These are phyloP conservation scores for Canariomyces notabilis DNA, from an alignment of 2,329 filamentous ascomycete genomes.

Conservation along the genomic window DNA sequence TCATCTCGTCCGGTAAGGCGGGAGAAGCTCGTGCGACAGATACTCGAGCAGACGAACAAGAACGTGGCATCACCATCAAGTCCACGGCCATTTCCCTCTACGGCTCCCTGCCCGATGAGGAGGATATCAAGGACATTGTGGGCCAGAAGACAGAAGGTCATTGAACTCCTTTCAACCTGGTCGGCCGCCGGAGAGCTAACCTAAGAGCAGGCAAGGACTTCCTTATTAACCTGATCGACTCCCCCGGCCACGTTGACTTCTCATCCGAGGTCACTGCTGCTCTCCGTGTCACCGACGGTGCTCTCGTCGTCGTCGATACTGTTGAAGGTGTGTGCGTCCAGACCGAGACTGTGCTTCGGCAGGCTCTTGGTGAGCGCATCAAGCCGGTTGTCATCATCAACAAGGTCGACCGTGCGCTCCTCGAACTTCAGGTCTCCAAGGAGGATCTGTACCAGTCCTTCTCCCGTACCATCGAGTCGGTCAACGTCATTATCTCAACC, in stretches of 20 bases:
- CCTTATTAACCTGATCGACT: conserved; percentile 99
- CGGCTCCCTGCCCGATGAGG: conserved; percentile 70
- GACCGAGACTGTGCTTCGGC: conserved; percentile 98
- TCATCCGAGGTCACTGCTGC: conserved; percentile 98
- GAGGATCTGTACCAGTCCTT: conserved; percentile 99
- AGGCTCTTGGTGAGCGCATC: conserved; percentile 99
- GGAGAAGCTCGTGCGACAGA: conserved; percentile 95
- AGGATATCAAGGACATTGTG: conserved; percentile 92
- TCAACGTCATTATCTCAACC: conserved; percentile 99
- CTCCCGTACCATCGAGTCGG: conserved; percentile 98
- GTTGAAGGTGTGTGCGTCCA: conserved; percentile 99
- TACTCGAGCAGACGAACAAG: conserved; percentile 95
- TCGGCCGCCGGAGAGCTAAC: conserved; percentile 7
- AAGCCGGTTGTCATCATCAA: conserved; percentile 99
- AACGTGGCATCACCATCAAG: conserved; percentile 99
- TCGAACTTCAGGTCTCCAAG: conserved; percentile 97
- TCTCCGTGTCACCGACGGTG: conserved; percentile 99
- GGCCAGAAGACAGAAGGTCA: conserved; percentile 63
- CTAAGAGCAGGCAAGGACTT: conserved; percentile 68
- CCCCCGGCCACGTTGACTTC: conserved; percentile 99
- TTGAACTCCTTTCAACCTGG: not conserved
- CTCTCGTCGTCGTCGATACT: conserved; percentile 98
- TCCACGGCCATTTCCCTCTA: conserved; percentile 99
- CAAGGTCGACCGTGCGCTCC: conserved; percentile 99
- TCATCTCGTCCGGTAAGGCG: conserved; percentile 96